These are phyloP conservation scores for Schizopora paradoxa DNA, from an alignment of 1,284 basidiomycete species.

Conservation along the genomic window DNA sequence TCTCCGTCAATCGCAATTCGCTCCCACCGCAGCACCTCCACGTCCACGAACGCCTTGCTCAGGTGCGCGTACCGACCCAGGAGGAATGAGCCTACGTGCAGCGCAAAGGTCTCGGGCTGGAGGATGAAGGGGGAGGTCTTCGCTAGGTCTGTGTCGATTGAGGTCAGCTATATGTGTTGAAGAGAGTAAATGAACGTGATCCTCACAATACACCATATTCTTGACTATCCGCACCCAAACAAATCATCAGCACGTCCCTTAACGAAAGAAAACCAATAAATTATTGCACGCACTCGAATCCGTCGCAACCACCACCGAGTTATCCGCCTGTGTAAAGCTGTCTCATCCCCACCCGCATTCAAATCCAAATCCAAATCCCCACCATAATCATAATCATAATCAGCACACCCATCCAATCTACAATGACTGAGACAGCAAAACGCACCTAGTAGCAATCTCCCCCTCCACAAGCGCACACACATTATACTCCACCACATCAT, in stretches of 20 bases:
- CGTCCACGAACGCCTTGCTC: constrained; percentile 66
- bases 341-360: background rate
- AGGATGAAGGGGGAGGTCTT: constrained; percentile 85
- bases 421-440: constrained; percentile 1
- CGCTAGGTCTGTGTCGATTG: constrained; percentile 57
- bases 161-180: background rate
- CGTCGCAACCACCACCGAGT: constrained; percentile 80
- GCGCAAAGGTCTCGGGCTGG: constrained; percentile 78
- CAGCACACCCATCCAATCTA: background rate
- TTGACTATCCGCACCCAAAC: constrained; percentile 59
- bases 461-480: constrained; percentile 78
- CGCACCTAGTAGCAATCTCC: constrained; percentile 64
- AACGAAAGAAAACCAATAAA: background rate
- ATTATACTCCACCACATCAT: constrained; percentile 77
- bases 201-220: constrained; percentile 85
- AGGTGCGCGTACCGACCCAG: constrained; percentile 82
- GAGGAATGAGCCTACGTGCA: constrained; percentile 83
- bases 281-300: constrained; percentile 66
- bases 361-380: background rate
- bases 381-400: background rate
- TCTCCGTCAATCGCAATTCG: constrained; percentile 60
- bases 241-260: constrained; percentile 12
- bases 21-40: constrained; percentile 84
- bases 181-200: constrained; percentile 19
- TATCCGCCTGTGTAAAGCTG: constrained; percentile 81